Conservation (phyloP, 768 basidiomycete species). For the Amanita subjunquillea region DNA sequence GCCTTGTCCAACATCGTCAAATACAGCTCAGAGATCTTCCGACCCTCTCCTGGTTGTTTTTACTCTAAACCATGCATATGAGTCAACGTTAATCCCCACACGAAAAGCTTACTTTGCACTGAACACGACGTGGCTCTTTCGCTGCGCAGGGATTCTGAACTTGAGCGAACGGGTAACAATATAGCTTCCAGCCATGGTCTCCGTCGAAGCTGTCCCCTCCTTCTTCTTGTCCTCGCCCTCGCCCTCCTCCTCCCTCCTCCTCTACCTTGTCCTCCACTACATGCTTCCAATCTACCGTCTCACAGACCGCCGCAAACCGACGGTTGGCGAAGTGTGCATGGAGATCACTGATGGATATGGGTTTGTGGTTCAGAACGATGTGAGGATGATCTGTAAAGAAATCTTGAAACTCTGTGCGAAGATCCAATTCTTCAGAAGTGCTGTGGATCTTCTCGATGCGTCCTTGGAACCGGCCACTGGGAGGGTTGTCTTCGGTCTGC, state of each 20-base stretch:
- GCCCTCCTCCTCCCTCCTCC: not conserved
- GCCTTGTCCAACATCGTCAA: constrained; percentile 10
- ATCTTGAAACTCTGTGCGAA: not conserved
- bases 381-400: too few species aligned
- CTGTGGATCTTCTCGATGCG: not conserved
- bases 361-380: too few species aligned
- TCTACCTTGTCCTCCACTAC: not conserved
- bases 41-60: not conserved
- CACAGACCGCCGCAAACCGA: too few species aligned
- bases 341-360: too few species aligned
- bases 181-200: too few species aligned
- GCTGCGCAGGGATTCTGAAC: too few species aligned
- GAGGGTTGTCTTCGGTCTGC: too few species aligned
- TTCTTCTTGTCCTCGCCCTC: not conserved
- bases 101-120: too few species aligned
- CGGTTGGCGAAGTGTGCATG: too few species aligned
- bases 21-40: constrained; percentile 10
- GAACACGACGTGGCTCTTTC: too few species aligned
- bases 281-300: not conserved
- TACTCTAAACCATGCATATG: not conserved
- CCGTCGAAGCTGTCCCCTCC: constrained; percentile 3
- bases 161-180: too few species aligned
- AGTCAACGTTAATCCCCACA: too few species aligned
- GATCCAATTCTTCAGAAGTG: not conserved
- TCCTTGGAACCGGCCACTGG: not conserved